Evolutionary conservation across 176 grass and related monocot genomes (phyloP).

Genomic region (Thinopyrum elongatum): DNA sequence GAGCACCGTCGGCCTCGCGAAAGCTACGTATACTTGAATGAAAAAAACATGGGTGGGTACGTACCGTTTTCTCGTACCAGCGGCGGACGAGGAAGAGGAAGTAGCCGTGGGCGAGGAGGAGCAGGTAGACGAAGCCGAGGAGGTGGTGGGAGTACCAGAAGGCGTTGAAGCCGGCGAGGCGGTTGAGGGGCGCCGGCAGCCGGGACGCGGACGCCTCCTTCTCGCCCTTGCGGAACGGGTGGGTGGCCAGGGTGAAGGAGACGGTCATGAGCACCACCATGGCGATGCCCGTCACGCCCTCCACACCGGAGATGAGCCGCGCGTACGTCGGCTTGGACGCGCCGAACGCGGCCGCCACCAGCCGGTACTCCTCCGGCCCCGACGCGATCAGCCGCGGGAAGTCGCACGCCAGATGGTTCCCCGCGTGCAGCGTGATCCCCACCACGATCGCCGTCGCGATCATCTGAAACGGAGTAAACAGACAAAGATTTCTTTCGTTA

Average conservation of each 20-base stretch:
- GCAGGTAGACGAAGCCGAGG: conserved; percentile 64
- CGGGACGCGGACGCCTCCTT: background rate
- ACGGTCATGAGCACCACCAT: conserved; percentile 88
- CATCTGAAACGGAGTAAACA: conserved; percentile 40
- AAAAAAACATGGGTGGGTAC: background rate
- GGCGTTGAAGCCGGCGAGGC: conserved; percentile 89
- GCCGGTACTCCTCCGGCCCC: conserved; percentile 54
- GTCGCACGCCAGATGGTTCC: conserved; percentile 94
- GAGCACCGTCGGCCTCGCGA: background rate
- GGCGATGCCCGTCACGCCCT: conserved; percentile 72
- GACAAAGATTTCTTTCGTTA: background rate
- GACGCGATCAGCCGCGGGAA: conserved; percentile 80
- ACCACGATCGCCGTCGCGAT: conserved; percentile 95
- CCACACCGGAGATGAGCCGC: conserved; percentile 55
- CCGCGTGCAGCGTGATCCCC: conserved; percentile 83
- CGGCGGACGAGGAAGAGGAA: conserved; percentile 79
- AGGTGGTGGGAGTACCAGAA: conserved; percentile 99
- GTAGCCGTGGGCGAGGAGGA: conserved; percentile 77
- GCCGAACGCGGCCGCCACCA: conserved; percentile 71
- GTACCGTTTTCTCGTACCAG: conserved; percentile 95
- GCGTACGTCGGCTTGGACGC: conserved; percentile 50
- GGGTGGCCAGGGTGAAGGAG: conserved; percentile 92
- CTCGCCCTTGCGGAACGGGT: conserved; percentile 89
- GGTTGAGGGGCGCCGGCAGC: conserved; percentile 63
- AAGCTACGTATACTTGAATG: background rate